These are phyloP conservation scores for Suillus americanus DNA, from an alignment of 768 basidiomycete genomes.

Conservation along the genomic window DNA sequence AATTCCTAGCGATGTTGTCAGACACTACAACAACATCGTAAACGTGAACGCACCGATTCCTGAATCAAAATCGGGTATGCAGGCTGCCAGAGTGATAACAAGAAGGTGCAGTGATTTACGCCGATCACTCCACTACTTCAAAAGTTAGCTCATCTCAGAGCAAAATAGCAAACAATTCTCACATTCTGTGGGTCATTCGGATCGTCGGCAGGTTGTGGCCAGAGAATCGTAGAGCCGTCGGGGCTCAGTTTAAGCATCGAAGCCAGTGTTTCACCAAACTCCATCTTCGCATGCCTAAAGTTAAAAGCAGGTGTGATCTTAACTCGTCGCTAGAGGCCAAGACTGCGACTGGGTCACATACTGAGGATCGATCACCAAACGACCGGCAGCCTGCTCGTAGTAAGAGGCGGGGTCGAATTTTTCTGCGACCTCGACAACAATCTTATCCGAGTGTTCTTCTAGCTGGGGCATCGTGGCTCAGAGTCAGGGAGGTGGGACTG, in stretches of 20 bases:
- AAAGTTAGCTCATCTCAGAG: neutral
- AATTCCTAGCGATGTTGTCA: constrained; percentile 36
- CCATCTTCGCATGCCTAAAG: constrained; percentile 45
- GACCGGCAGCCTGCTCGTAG: constrained; percentile 58
- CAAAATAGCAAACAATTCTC: constrained; percentile 14
- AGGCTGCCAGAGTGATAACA: constrained; percentile 50
- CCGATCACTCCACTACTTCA: constrained; percentile 41
- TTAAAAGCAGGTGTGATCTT: neutral
- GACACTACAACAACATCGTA: neutral
- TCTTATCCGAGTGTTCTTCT: neutral
- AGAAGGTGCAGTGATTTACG: constrained; percentile 47
- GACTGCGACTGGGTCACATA: constrained; percentile 27
- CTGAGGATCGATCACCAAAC: constrained; percentile 63
- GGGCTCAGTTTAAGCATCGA: constrained; percentile 43
- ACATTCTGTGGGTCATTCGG: constrained; percentile 59
- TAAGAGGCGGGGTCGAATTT: constrained; percentile 39
- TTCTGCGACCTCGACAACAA: constrained; percentile 7
- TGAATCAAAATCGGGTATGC: constrained; percentile 55
- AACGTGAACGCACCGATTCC: constrained; percentile 40
- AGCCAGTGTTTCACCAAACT: constrained; percentile 49
- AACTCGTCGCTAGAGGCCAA: neutral
- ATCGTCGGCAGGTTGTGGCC: constrained; percentile 54
- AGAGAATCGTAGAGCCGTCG: constrained; percentile 48
- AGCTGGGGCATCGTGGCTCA: neutral
- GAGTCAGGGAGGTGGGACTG: neutral